Base-by-base conservation (phyloP, 1,284 basidiomycete genomes). In the Apiotrichum domesticum region DNA sequence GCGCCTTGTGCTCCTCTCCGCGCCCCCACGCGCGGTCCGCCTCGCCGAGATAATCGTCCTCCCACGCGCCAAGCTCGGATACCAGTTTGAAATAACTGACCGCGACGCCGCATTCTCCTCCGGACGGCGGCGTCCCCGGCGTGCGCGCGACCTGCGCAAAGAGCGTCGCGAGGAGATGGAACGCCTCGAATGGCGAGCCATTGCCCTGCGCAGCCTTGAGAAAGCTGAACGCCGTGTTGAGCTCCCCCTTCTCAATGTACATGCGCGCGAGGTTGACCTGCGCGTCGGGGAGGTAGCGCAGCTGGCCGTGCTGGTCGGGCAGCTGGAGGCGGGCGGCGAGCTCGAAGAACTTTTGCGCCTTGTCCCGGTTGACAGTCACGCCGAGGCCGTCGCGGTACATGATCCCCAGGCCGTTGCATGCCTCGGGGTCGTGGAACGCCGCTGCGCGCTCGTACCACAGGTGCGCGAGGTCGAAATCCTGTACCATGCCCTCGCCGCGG, bases 391-490 rank as follows among this genome's bases (percentile, higher is more conserved):
- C 93, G 46, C 93, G 82, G 77, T 86, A 87, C 63, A 98, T 91
- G 63, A 98, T 86, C 1, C 94, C 96, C 15, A 98, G 79, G 0
- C 87, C 87, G 69, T 96, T 96, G 61, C 87, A 84, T 55, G 86
- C 88, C 72, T 96, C 93, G 60, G 86, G 82, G 66, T 98, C 92
- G 35, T 85, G 86, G 56, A 77, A 82, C 54, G 86, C 85, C 5
- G 83, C 85, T 0, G 92, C 95, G 46, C 94, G 81, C 66, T 91
- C 87, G 68, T 94, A 94, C 96, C 96, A 99, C 77, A 95, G 83
- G 77, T 85, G 90, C 11, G 95, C 96, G 58, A 84, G 78, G 21
- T 78, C 78, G 43, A 83, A 82, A 74, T 98, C 90, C 63, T 82
- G 81, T 67, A 85, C 85, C 32, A 91, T 85, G 8, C 95, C 95